A percentile compares a stretch with the other conserved stretches of the same genome.
Evolutionary conservation across 768 basidiomycete species (phyloP).

Genomic region (Boletus sp.): DNA sequence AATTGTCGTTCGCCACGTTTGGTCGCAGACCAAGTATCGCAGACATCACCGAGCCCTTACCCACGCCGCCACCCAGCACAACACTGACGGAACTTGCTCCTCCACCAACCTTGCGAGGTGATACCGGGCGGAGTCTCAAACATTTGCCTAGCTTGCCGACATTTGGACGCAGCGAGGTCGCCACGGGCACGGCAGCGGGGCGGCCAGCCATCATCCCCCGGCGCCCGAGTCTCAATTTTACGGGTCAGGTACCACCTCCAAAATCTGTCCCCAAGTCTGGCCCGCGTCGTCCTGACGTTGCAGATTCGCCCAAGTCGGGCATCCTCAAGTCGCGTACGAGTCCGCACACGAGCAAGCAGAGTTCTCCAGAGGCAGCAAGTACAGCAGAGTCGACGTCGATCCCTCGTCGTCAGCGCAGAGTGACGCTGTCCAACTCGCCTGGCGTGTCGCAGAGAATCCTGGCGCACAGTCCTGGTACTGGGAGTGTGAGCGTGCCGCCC

Average conservation of each 20-base stretch:
- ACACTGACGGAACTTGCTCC: conserved; percentile 18
- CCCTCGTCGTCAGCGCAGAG: conserved; percentile 15
- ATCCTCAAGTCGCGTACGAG: conserved; percentile 17
- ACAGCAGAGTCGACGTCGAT: neutral
- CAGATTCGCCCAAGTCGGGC: conserved; percentile 10
- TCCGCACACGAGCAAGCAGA: conserved; percentile 5
- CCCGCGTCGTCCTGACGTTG: conserved; percentile 4
- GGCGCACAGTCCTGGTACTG: neutral
- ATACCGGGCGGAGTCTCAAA: conserved; percentile 14
- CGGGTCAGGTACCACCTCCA: neutral
- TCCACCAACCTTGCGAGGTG: conserved; percentile 10
- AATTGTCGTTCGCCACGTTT: conserved; percentile 31
- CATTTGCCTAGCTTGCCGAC: conserved; percentile 28
- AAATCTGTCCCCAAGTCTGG: neutral
- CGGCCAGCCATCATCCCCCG: conserved; percentile 7
- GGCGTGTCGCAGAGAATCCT: neutral
- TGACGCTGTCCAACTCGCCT: conserved; percentile 22
- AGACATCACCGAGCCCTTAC: conserved; percentile 22
- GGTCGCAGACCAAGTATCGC: conserved; percentile 23
- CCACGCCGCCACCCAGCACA: conserved; percentile 17
- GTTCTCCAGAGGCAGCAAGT: neutral
- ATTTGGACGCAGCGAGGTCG: conserved; percentile 8
- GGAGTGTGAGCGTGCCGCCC: neutral
- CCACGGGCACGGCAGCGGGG: neutral
- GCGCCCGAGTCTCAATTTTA: conserved; percentile 15